phyloP scores from a whole-genome alignment of 164 flowering plant genomes.

The Tetrastigma voinierianum region DNA sequence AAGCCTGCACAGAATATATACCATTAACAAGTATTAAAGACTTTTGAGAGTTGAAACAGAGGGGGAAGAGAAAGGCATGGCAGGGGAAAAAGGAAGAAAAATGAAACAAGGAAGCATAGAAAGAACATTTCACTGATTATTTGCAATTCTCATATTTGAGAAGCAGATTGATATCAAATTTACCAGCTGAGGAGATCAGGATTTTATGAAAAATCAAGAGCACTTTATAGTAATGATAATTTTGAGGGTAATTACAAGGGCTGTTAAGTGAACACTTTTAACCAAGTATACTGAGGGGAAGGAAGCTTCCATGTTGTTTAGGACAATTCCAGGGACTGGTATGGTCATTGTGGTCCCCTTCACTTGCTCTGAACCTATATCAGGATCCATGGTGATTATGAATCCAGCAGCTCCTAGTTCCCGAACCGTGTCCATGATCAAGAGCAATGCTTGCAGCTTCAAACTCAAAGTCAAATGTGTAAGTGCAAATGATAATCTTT shows the following conservation, averaged over 20 bases:
- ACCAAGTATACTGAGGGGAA: constrained; percentile 29
- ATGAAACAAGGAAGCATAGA: neutral
- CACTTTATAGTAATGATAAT: no score
- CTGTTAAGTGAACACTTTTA: no score
- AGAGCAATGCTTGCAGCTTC: constrained; percentile 41
- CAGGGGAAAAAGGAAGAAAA: neutral
- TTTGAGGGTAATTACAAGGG: no score
- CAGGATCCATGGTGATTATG: constrained; percentile 54
- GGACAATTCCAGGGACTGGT: constrained; percentile 46
- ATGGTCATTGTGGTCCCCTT: constrained; percentile 46
- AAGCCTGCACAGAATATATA: constrained; percentile 31
- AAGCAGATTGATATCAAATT: no score
- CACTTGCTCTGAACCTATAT: constrained; percentile 32
- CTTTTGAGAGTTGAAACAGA: no score
- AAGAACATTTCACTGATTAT: no score
- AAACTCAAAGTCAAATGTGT: constrained; percentile 43
- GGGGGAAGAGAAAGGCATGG: no score
- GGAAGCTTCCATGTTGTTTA: constrained; percentile 45
- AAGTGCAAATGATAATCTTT: constrained; percentile 54
- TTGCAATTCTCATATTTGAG: no score
- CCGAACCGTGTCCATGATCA: constrained; percentile 48
- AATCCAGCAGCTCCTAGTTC: constrained; percentile 61
- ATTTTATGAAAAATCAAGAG: no score
- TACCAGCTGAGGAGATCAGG: no score
- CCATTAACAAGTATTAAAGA: no score